These are phyloP conservation scores for Pyricularia grisea DNA, from an alignment of 2,329 filamentous ascomycete species.

Conservation along the genomic window DNA sequence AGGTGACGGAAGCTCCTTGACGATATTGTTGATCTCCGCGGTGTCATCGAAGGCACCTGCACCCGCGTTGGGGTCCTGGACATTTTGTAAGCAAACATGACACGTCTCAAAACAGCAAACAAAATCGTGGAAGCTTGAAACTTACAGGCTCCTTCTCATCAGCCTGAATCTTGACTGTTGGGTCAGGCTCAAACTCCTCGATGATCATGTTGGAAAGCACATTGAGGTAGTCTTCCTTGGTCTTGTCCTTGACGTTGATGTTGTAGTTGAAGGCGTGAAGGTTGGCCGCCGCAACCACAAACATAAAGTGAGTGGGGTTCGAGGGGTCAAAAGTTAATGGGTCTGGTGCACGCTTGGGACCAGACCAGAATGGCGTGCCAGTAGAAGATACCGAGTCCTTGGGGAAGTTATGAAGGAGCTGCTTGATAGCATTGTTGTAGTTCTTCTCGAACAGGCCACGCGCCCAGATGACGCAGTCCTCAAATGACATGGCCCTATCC, in stretches of 20 bases:
- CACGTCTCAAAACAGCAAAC: background rate
- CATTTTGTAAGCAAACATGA: constrained; percentile 14
- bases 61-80: constrained; percentile 69
- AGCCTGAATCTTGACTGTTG: constrained; percentile 91
- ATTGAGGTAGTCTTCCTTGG: constrained; percentile 63
- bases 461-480: constrained; percentile 95
- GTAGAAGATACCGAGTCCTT: constrained; percentile 84
- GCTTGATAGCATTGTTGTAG: constrained; percentile 93
- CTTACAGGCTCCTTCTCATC: constrained; percentile 82
- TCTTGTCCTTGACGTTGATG: constrained; percentile 73
- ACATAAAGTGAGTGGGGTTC: constrained; percentile 80
- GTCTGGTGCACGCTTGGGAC: constrained; percentile 92
- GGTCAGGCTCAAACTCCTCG: constrained; percentile 85
- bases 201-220: constrained; percentile 90
- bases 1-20: constrained; percentile 63
- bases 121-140: constrained; percentile 8
- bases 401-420: constrained; percentile 93
- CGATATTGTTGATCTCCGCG: constrained; percentile 65
- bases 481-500: constrained; percentile 83
- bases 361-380: constrained; percentile 94
- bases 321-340: constrained; percentile 79
- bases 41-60: constrained; percentile 56
- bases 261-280: constrained; percentile 97
- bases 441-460: constrained; percentile 90
- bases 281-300: constrained; percentile 80